Evolutionary conservation across 2,329 filamentous ascomycete genomes (phyloP), one percentile per base, ranked within the genome.

Genomic region (Nothophoma quercina): DNA sequence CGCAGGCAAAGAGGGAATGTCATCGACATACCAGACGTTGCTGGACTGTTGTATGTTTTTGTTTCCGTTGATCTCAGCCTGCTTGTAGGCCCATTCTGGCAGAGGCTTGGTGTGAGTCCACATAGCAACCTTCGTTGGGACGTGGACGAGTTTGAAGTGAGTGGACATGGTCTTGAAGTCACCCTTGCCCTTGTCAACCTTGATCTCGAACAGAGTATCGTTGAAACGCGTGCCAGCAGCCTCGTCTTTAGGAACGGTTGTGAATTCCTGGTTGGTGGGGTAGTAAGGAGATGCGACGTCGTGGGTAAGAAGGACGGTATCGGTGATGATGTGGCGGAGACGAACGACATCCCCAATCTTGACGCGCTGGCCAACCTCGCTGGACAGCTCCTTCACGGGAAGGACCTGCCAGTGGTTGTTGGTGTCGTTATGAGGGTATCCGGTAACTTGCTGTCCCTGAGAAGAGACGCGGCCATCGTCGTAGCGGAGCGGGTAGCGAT

Each of bases 51-150:
- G 82, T 46, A 96, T 80, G 72, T 96, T 96, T 85, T 99, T 99
- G 83, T 99, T 99, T 55, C 95, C 95, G 75, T 99, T 99, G 81
- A 99, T 97, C 75, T 99, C 95, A 69, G 96, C 93, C 76, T 99
- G 95, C 75, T 96, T 95, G 80, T 90, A 93, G 21, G 84, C 95
- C 95, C 95, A 99, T 4, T 99, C 95, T 4, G 95, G 95, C n/a
- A 99, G 85, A 41, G 95, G 91, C 54, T 87, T 95, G 28, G 89
- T 89, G 75, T 98, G 93, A 22, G 95, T 99, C 95, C 95, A 99
- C 93, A 99, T 96, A 61, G 95, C 93, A 42, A 99, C 95, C 75
- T 96, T 96, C 75, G 91, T 96, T 7, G 93, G 92, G 69, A 90
- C 86, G 76, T 99, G 95, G 65, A 99, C 85, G 55, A 99, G 84